Evolutionary conservation across 1,284 basidiomycete species (phyloP), one percentile per base, ranked within the genome.

Genomic region (Ceratobasidium sp.): DNA sequence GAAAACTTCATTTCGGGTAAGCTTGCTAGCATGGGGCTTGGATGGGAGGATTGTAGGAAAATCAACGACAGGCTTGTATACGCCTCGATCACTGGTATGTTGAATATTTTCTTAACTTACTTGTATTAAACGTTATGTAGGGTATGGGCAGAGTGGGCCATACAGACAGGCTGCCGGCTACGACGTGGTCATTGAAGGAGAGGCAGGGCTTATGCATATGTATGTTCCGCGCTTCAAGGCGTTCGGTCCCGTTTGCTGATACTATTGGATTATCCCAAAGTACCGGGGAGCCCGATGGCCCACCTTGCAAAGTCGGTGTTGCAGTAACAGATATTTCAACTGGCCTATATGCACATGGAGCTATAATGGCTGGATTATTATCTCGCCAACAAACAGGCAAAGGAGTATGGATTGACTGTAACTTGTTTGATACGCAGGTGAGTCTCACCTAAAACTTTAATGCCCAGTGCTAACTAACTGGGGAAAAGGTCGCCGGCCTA

Each of bases 131-230:
- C 0, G 52, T n/a, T 10, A 5, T 15, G 7, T 76, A 96, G 96
- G 96, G n/a, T 98, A 98, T 84, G 97, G 96, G 0, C 96, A 98
- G 81, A 96, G 94, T 0, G 96, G 96, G 0, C 96, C 96, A 4
- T 97, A 93, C 82, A 88, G 92, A 61, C 88, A 90, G 78, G 91
- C 92, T 50, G 93, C 96, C 15, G 96, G 96, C 6, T 97, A 97
- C 84, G 96, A 97, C 83, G 96, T 97, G 40, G 89, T 95, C 46
- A 94, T 96, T 56, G 95, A 96, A 83, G 96, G 92, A 13, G 95
- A 97, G 85, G 96, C 96, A 42, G 96, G 96, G 15, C 85, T 97
- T 67, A 97, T 97, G 95, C 95, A 97, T 84, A 97, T 97, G 92
- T 94, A 73, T 65, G 79, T 68, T 67, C 28, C 20, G 20, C 40